These are phyloP conservation scores for Coffea canephora DNA, from an alignment of 257 asterid species.

Conservation along the genomic window DNA sequence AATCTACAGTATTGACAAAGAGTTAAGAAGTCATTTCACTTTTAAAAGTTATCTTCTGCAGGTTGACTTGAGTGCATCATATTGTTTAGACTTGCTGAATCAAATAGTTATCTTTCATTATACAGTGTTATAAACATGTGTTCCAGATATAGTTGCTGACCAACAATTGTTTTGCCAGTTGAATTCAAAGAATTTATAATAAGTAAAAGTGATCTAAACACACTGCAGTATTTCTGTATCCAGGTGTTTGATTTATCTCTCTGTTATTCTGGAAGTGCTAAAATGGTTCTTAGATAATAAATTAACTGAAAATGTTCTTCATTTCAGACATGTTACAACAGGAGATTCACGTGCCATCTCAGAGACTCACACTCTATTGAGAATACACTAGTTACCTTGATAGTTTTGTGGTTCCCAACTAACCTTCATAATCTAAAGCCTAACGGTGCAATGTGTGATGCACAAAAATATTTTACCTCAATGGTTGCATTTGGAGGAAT, in stretches of 20 bases:
- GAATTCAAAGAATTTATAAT: too few species aligned
- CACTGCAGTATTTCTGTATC: background rate
- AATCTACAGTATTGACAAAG: background rate
- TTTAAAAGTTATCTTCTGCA: background rate
- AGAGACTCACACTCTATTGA: background rate
- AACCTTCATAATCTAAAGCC: background rate
- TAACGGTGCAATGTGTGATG: background rate
- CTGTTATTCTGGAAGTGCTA: too few species aligned
- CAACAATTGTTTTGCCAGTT: background rate
- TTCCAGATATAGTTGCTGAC: background rate
- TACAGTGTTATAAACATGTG: background rate
- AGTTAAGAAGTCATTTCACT: background rate
- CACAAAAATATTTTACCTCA: conserved; percentile 47
- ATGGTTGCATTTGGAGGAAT: conserved; percentile 97
- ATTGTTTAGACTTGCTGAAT: background rate
- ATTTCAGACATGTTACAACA: background rate
- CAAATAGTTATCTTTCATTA: background rate
- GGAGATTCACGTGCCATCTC: background rate
- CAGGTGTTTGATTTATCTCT: background rate
- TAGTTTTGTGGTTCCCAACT: background rate
- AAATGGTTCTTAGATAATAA: background rate
- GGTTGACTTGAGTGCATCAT: background rate
- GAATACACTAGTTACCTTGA: background rate
- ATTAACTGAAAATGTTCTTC: background rate
- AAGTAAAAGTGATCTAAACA: background rate